A percentile compares a stretch with the other conserved stretches of the same genome.
Evolutionary conservation across 1,284 basidiomycete species (phyloP).

Genomic region (Boletus sp.): DNA sequence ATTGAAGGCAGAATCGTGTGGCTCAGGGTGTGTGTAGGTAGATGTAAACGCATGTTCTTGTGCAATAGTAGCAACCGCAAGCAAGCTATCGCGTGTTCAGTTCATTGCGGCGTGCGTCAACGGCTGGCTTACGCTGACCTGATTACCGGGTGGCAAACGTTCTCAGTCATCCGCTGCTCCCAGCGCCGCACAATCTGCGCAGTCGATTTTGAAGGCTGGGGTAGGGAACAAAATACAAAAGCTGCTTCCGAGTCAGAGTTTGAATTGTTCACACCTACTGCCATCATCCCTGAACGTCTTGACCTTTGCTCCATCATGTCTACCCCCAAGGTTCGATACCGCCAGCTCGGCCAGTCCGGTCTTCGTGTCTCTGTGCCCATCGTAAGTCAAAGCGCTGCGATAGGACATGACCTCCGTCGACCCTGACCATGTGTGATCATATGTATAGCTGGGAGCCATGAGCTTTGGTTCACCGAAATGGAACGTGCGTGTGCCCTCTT

Average conservation of each 20-base stretch:
- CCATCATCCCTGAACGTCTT: background rate
- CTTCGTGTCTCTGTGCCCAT: constrained; percentile 50
- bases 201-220: background rate
- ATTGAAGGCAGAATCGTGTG: too few species aligned
- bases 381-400: constrained; percentile 19
- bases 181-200: background rate
- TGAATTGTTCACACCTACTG: too few species aligned
- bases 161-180: background rate
- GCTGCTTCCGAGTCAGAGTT: too few species aligned
- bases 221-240: too few species aligned
- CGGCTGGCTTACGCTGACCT: too few species aligned
- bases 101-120: too few species aligned
- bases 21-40: too few species aligned
- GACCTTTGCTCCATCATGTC: constrained; percentile 2
- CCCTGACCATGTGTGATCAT: background rate
- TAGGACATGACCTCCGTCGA: background rate
- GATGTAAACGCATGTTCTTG: too few species aligned
- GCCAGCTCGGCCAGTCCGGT: constrained; percentile 45
- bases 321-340: constrained; percentile 32
- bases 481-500: constrained; percentile 23
- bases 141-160: background rate
- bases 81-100: too few species aligned
- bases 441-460: constrained; percentile 46
- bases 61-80: too few species aligned
- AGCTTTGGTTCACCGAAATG: constrained; percentile 41